Conservation (phyloP, 2,329 filamentous ascomycete genomes). For the Teratosphaeria pseudoeucalypti region DNA sequence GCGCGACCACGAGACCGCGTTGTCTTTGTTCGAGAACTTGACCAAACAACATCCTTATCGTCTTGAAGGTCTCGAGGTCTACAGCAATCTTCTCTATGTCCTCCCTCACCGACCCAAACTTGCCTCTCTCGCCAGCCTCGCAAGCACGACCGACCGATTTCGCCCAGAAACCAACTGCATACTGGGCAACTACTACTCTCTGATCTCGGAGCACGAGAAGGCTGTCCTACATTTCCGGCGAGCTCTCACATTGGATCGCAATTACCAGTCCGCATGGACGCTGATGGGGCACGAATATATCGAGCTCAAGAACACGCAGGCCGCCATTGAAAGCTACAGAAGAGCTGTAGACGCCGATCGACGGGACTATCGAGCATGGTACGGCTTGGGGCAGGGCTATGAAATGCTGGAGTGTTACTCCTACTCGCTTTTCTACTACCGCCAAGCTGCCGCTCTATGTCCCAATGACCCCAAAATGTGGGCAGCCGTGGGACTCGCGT, state of each 20-base stretch:
- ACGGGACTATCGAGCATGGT: constrained; percentile 96
- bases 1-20: constrained; percentile 59
- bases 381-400: constrained; percentile 91
- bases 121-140: constrained; percentile 83
- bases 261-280: constrained; percentile 91
- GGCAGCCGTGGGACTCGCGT: constrained; percentile 87
- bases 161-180: constrained; percentile 94
- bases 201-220: constrained; percentile 92
- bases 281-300: constrained; percentile 99
- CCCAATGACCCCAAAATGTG: constrained; percentile 98
- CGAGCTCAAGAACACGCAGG: constrained; percentile 96
- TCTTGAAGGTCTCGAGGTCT: constrained; percentile 85
- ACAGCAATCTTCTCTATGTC: constrained; percentile 95
- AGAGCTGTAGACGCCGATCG: constrained; percentile 92
- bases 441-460: constrained; percentile 83
- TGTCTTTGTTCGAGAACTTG: constrained; percentile 38
- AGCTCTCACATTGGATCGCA: constrained; percentile 78
- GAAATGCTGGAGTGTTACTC: constrained; percentile 97
- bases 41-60: constrained; percentile 57
- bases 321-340: constrained; percentile 92
- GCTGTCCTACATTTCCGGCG: constrained; percentile 96
- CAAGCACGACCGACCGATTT: constrained; percentile 87
- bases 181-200: constrained; percentile 91
- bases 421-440: constrained; percentile 95
- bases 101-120: constrained; percentile 79